phyloP scores from a whole-genome alignment of 352 stramenopile species.

The Blastocystis sp. region DNA sequence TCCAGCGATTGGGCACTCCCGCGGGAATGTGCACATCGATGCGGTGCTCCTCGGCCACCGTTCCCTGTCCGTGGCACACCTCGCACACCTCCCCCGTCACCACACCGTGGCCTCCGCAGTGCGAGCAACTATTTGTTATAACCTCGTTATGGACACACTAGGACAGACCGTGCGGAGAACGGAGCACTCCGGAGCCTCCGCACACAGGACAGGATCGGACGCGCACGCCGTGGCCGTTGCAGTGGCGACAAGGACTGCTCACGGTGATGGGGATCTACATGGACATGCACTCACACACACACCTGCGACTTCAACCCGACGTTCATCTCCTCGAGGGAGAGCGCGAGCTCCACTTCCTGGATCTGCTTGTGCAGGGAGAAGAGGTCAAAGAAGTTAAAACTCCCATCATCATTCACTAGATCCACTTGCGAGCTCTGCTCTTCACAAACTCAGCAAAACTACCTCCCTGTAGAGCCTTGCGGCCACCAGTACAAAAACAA shows the following conservation, averaged over 20 bases:
- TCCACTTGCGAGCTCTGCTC: too few species aligned
- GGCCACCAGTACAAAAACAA: too few species aligned
- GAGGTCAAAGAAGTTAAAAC: slow-evolving; percentile 22
- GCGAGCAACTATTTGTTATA: neutral
- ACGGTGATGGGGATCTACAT: neutral
- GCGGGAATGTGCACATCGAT: neutral
- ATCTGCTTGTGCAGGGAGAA: neutral
- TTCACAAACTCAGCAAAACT: too few species aligned
- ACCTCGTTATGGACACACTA: neutral
- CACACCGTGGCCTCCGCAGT: neutral
- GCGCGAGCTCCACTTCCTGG: neutral
- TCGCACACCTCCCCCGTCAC: neutral
- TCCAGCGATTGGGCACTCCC: neutral
- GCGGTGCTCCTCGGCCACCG: neutral
- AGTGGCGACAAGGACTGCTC: neutral
- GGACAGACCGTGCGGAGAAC: neutral
- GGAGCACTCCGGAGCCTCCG: neutral
- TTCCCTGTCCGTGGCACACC: neutral
- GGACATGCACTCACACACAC: neutral
- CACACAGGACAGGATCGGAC: neutral
- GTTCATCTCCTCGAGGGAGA: slow-evolving; percentile 36
- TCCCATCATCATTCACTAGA: too few species aligned
- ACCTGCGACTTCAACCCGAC: neutral
- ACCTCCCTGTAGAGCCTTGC: too few species aligned
- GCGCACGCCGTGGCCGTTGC: neutral